Evolutionary conservation across 2,329 filamentous ascomycete species (phyloP).

Genomic region (Arthrobotrys musiformis): DNA sequence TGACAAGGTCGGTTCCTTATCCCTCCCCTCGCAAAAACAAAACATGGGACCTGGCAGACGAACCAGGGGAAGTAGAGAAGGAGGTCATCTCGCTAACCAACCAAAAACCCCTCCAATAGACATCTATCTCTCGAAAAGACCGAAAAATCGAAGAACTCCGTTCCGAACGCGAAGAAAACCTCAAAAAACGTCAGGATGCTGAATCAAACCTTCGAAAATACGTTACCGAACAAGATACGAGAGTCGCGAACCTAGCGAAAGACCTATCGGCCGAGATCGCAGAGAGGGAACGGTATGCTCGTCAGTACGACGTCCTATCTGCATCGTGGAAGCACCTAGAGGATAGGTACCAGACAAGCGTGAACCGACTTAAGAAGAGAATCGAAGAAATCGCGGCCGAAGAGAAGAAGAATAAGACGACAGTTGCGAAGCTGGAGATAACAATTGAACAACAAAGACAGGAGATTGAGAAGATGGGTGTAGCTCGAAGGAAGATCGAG

Average conservation of each 20-base stretch:
- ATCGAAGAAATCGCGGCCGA: slow-evolving; percentile 57
- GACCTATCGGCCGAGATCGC: slow-evolving; percentile 44
- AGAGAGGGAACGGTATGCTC: slow-evolving; percentile 54
- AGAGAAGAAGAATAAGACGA: slow-evolving; percentile 57
- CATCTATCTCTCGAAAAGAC: slow-evolving; percentile 59
- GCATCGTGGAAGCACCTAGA: slow-evolving; percentile 59
- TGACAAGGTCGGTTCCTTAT: slow-evolving; percentile 57
- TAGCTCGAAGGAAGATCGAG: slow-evolving; percentile 58
- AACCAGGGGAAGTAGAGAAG: background rate
- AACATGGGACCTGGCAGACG: background rate
- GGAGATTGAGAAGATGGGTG: slow-evolving; percentile 59
- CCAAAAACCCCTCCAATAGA: slow-evolving; percentile 29
- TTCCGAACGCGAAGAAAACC: slow-evolving; percentile 58
- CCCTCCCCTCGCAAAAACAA: background rate
- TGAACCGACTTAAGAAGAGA: slow-evolving; percentile 58
- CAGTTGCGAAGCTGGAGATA: slow-evolving; percentile 58
- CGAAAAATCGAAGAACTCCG: slow-evolving; percentile 60
- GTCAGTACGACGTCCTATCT: slow-evolving; percentile 59
- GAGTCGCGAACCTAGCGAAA: slow-evolving; percentile 51
- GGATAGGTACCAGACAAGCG: slow-evolving; percentile 58
- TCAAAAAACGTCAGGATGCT: slow-evolving; percentile 56
- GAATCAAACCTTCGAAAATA: slow-evolving; percentile 58
- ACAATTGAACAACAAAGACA: slow-evolving; percentile 60
- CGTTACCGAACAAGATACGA: slow-evolving; percentile 57
- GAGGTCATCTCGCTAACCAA: background rate